Base-by-base conservation (phyloP, 352 stramenopile species). In the Globisporangium alternatum region DNA sequence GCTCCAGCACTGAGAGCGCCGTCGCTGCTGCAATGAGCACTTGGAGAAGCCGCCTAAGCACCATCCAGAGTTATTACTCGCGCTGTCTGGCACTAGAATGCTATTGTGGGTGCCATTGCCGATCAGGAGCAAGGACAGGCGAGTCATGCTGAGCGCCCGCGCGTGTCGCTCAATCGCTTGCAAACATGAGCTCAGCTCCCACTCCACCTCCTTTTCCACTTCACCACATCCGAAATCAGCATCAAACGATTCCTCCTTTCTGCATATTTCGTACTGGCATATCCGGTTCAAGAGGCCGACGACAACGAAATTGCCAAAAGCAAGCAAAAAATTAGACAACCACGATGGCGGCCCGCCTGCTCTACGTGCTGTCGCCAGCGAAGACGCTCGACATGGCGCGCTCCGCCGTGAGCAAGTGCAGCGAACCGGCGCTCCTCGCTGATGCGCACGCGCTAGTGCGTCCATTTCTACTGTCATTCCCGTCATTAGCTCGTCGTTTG, bases 321-420 rank as follows among this genome's bases (percentile, higher is more conserved):
- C 25, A 28, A 28, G 25, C 25, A 28, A 28, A 28, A 28, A 28
- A 28, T 28, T 28, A 28, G 25, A 28, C 25, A 57, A 65, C 44
- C n/a, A 51, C 44, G 21, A 75, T 58, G 56, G 58, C 49, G 17
- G 68, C 71, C 21, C 76, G 78, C 6, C 62, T 97, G 17, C 61
- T 95, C 43, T 91, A 88, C 31, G 69, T 97, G 68, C 75, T 97
- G 47, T 97, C 90, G 35, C 90, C 90, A 17, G 89, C 90, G 33
- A 97, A 97, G 81, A 97, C 88, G 33, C 71, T 97, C 52, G 84
- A 95, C 61, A 77, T 93, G 74, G 70, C 81, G 21, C 43, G 56
- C 39, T 48, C 75, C 1, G 62, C 53, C 22, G 55, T 83, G 31
- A 54, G 55, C 4, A 39, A 66, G 47, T 79, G 75, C 56, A 83